Evolutionary conservation across 257 asterid species (phyloP), one percentile per base, ranked within the genome.

Genomic region (Ligustrum vulgare): DNA sequence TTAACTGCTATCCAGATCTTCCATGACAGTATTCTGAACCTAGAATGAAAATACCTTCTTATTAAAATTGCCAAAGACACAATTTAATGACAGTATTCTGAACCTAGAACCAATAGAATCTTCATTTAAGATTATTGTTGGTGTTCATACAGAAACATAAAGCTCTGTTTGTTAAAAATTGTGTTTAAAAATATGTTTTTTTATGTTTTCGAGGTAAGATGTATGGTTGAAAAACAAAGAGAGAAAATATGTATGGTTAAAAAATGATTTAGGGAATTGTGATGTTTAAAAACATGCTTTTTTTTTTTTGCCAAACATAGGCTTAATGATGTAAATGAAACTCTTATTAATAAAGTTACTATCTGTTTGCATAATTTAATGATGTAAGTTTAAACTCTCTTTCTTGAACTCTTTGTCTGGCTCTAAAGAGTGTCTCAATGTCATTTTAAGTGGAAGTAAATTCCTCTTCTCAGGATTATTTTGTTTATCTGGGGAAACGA

Each of bases 371-470:
- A 18, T 74, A 28, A 20, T 74, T 45, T 15, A 47, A 54, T 78
- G 68, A 37, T 23, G 39, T 71, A 75, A 10, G 35, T 13, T 56
- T 56, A n/a, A 20, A 20, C 64, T n/a, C 63, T 16, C 11, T 56
- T 60, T 34, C 10, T 63, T 43, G 68, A 51, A 20, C 47, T 68
- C 43, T 36, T 33, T 47, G 68, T 28, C 37, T n/a, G 66, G 34
- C 66, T 67, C 56, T 8, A 34, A 37, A 33, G 39, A 79, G 63
- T 43, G n/a, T 36, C 62, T 75, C 54, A 49, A 13, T 77, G 12
- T 79, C 49, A 60, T 64, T 54, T 9, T 47, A 45, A 68, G 8
- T 73, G 51, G 71, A 74, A 56, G 28, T 60, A 31, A 43, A 45
- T 34, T 60, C 62, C 51, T 68, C 56, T 75, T 73, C 70, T 6